Conservation (phyloP, 2,329 filamentous ascomycete genomes). For the Colletotrichum higginsianum region DNA sequence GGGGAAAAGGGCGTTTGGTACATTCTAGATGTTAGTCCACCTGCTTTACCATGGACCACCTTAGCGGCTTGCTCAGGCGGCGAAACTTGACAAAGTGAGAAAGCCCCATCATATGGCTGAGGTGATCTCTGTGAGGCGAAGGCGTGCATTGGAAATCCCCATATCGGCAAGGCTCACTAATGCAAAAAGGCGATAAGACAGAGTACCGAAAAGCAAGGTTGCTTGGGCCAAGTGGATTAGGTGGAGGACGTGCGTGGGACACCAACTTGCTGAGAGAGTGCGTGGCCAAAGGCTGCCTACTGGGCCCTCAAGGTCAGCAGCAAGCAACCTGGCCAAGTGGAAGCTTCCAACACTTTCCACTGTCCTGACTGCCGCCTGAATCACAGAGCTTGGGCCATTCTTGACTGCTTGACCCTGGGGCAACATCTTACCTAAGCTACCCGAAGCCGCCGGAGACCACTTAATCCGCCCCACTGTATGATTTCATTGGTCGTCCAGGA, state of each 20-base stretch:
- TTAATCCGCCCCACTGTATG: constrained; percentile 44
- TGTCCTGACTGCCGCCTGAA: constrained; percentile 38
- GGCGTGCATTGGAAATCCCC: constrained; percentile 21
- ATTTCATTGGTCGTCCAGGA: constrained; percentile 44
- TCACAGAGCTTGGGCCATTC: constrained; percentile 42
- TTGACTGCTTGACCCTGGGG: constrained; percentile 16
- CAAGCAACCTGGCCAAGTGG: constrained; percentile 42
- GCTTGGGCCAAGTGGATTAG: background rate
- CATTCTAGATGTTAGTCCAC: background rate
- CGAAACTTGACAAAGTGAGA: background rate
- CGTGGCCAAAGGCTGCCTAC: constrained; percentile 39
- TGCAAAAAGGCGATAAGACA: constrained; percentile 35
- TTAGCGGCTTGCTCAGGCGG: background rate
- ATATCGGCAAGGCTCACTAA: constrained; percentile 40
- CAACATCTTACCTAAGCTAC: constrained; percentile 38
- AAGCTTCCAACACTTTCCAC: constrained; percentile 44
- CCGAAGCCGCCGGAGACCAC: constrained; percentile 37
- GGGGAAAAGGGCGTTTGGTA: background rate
- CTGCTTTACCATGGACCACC: background rate
- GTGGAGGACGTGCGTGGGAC: constrained; percentile 31
- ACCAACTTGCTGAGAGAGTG: constrained; percentile 27
- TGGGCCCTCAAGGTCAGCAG: constrained; percentile 39
- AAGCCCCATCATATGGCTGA: constrained; percentile 1
- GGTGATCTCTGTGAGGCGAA: constrained; percentile 22
- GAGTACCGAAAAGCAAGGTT: constrained; percentile 28